Evolutionary conservation across 2,329 filamentous ascomycete genomes (phyloP), one percentile per base, ranked within the genome.

Genomic region (Xylaria sp.): DNA sequence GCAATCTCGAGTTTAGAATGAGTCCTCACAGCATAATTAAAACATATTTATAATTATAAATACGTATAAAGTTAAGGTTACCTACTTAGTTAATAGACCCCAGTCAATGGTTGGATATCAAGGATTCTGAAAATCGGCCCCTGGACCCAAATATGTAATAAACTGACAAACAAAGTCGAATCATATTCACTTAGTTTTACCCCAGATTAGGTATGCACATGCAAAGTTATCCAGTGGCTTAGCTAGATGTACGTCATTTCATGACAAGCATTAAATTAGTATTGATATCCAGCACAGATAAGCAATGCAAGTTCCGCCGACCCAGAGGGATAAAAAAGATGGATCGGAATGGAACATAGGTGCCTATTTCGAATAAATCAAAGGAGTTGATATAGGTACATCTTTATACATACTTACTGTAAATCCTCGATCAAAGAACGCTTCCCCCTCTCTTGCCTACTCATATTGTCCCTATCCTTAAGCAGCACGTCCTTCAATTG

Each of bases 241-340:
- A 58, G 62, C 58, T 60, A 27, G 37, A 60, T 48, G 57, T 66
- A 60, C 63, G 63, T 66, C 66, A 63, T 68, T 51, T 21, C 40
- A 35, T 21, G 53, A 37, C 60, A 25, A 55, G 65, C 60, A 66
- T 53, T 57, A 58, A 23, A 27, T n/a, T n/a, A n/a, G n/a, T n/a
- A 47, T 59, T 23, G 44, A 44, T 35, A 55, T 65, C 40, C 55
- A 50, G 50, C 42, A 18, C 44, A 44, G 60, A 58, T 66, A 63
- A 67, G 53, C 51, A 50, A 42, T 37, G 21, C 13, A n/a, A 59
- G 51, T 8, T 42, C 58, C 44, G 18, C 54, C 12, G 29, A 25
- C 44, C 18, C n/a, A 16, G 16, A 2, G 13, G 25, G 18, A 1
- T 6, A 25, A 25, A 37, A 51, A 40, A 59, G 13, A 58, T 55